These are phyloP conservation scores for Dendrobium catenatum DNA, from an alignment of 106 monocot genomes.

Conservation along the genomic window DNA sequence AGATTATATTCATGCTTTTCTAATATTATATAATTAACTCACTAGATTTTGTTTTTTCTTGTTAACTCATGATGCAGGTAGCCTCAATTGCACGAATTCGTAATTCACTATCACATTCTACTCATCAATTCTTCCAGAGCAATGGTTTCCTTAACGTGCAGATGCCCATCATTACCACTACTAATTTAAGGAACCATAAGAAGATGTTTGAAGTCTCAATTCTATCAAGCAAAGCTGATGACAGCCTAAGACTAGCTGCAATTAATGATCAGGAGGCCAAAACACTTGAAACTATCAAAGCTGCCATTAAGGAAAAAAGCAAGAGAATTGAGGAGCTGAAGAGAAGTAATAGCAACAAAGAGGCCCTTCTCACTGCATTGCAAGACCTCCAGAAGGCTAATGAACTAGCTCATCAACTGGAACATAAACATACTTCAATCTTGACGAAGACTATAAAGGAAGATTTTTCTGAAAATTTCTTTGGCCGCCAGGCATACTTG, in stretches of 20 bases:
- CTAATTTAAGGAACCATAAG: not conserved
- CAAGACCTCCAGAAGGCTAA: conserved; percentile 62
- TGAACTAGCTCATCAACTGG: conserved; percentile 48
- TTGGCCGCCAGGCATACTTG: conserved; percentile 40
- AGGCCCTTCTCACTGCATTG: conserved; percentile 47
- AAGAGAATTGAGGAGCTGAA: conserved; percentile 62
- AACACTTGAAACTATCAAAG: conserved; percentile 38
- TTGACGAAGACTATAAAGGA: conserved; percentile 8
- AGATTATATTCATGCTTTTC: not conserved
- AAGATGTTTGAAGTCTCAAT: conserved; percentile 49
- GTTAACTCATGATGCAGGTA: conserved; percentile 30
- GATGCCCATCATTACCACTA: conserved; percentile 66
- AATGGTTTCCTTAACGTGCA: conserved; percentile 69
- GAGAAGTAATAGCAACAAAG: conserved; percentile 67
- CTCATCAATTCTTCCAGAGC: conserved; percentile 57
- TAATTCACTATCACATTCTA: conserved; percentile 30
- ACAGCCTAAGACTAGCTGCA: not conserved
- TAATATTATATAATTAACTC: not conserved
- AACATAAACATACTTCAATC: conserved; percentile 22
- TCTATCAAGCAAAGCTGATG: conserved; percentile 26
- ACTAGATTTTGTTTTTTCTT: not conserved
- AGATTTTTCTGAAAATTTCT: conserved; percentile 62
- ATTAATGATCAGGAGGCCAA: conserved; percentile 10
- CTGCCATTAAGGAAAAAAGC: conserved; percentile 60
- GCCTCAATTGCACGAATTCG: conserved; percentile 56